These are phyloP conservation scores for Rhytidiadelphus loreus DNA, from an alignment of 225 moss, liverwort and hornwort species.

Conservation along the genomic window DNA sequence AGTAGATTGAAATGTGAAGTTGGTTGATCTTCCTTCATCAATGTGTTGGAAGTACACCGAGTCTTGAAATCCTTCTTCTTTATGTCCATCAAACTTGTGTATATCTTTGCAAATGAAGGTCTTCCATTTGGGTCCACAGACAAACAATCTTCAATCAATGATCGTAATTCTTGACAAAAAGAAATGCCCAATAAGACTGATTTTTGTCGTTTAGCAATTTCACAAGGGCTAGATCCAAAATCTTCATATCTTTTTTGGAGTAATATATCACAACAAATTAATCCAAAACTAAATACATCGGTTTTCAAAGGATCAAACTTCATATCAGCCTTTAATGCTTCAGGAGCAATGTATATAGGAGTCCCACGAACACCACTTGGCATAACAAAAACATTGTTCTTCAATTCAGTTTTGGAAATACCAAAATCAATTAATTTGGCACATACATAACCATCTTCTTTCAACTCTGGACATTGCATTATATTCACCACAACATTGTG, in stretches of 20 bases:
- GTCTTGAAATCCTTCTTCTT: not conserved
- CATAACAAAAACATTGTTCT: not conserved
- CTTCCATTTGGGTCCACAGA: not conserved
- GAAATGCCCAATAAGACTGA: not conserved
- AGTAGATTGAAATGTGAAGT: not conserved
- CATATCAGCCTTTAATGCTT: too few species aligned
- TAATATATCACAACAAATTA: too few species aligned
- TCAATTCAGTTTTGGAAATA: too few species aligned
- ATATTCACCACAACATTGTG: not conserved
- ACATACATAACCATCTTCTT: too few species aligned
- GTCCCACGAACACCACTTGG: too few species aligned
- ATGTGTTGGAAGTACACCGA: not conserved
- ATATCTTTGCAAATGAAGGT: not conserved
- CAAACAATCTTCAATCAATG: not conserved
- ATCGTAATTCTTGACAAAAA: not conserved
- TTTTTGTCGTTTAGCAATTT: not conserved
- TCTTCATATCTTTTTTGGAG: too few species aligned
- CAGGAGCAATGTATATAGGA: too few species aligned
- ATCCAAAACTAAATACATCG: too few species aligned
- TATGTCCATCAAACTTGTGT: not conserved
- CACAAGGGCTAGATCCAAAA: too few species aligned
- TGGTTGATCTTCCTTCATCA: not conserved
- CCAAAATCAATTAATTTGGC: too few species aligned
- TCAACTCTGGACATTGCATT: too few species aligned
- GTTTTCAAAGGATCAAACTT: too few species aligned